A percentile compares a stretch with the other conserved stretches of the same genome.
These are phyloP conservation scores for Annulohypoxylon moriforme DNA, from an alignment of 495 filamentous ascomycete genomes.

Conservation along the genomic window DNA sequence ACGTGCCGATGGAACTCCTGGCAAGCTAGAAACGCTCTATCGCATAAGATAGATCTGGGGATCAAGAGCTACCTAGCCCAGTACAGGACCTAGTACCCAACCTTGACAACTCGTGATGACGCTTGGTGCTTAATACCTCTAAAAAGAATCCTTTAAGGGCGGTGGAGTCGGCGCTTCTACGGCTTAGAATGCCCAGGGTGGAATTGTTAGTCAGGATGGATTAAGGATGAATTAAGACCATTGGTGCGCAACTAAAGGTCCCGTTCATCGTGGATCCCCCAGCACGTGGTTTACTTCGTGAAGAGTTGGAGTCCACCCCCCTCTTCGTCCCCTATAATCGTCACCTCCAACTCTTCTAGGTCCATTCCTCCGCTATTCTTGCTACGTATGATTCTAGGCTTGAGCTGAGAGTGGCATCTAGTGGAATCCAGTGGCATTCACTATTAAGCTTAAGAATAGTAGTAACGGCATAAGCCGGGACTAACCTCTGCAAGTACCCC, in stretches of 20 bases:
- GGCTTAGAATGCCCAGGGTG: conserved; percentile 28
- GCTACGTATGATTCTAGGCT: conserved; percentile 15
- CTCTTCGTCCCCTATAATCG: not conserved
- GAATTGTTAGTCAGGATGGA: conserved; percentile 28
- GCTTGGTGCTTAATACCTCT: not conserved
- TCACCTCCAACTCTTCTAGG: conserved; percentile 17
- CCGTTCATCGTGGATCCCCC: conserved; percentile 10
- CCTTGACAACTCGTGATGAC: not conserved
- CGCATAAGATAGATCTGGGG: not conserved
- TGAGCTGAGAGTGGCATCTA: conserved; percentile 13
- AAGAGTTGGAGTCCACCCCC: conserved; percentile 28
- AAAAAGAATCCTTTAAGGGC: not conserved
- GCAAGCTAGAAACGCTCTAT: conserved; percentile 1
- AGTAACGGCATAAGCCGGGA: conserved; percentile 25
- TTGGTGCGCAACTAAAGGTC: conserved; percentile 36
- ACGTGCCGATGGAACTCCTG: conserved; percentile 5
- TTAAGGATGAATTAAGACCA: not conserved
- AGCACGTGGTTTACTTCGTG: conserved; percentile 30
- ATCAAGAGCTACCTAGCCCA: not conserved
- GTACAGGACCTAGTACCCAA: not conserved
- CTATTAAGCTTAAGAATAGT: conserved; percentile 18
- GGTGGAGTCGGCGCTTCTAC: conserved; percentile 39
- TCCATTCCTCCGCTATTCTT: conserved; percentile 10
- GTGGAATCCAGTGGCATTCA: not conserved
- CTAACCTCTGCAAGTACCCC: conserved; percentile 35